A percentile compares a stretch with the other conserved stretches of the same genome.
phyloP scores from a whole-genome alignment of 2,329 filamentous ascomycete genomes.

The Dactylellina leptospora region DNA sequence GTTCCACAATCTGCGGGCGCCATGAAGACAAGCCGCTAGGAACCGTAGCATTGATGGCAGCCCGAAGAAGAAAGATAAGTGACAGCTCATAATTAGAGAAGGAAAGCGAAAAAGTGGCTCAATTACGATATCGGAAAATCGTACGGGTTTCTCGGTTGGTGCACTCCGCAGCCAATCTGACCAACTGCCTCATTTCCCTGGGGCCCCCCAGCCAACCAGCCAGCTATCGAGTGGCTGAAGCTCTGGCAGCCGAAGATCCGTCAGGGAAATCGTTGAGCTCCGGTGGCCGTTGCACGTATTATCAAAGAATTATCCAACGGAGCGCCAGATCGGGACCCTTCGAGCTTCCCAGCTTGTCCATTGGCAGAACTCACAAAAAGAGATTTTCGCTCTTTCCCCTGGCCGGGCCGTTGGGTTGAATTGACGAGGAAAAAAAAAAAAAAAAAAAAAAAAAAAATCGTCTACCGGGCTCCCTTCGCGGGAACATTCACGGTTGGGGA shows the following conservation, averaged over 20 bases:
- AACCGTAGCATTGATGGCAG: slow-evolving; percentile 13
- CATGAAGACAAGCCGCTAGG: not conserved
- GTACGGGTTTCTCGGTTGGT: slow-evolving; percentile 13
- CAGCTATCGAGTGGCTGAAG: slow-evolving; percentile 4
- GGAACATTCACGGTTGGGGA: slow-evolving; percentile 11
- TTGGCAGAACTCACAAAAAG: not conserved
- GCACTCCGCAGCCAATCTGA: slow-evolving; percentile 33
- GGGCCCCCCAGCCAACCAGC: not conserved
- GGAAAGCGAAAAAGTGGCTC: not conserved
- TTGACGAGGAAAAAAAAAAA: no score
- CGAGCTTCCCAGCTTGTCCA: no score
- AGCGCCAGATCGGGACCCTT: no score
- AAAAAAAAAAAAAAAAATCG: not conserved
- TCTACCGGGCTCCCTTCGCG: not conserved
- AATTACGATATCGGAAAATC: slow-evolving; percentile 9
- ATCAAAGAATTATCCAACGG: no score
- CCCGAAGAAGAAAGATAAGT: slow-evolving; percentile 9
- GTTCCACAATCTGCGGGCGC: no score
- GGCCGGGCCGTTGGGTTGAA: no score
- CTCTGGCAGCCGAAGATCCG: slow-evolving; percentile 13
- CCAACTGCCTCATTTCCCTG: slow-evolving; percentile 28
- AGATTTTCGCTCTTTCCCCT: no score
- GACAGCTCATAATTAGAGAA: slow-evolving; percentile 38
- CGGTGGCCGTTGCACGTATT: slow-evolving; percentile 2
- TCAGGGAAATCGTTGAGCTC: slow-evolving; percentile 20